phyloP scores from a whole-genome alignment of 73 alveolate genomes.

The Paramecium octaurelia region DNA sequence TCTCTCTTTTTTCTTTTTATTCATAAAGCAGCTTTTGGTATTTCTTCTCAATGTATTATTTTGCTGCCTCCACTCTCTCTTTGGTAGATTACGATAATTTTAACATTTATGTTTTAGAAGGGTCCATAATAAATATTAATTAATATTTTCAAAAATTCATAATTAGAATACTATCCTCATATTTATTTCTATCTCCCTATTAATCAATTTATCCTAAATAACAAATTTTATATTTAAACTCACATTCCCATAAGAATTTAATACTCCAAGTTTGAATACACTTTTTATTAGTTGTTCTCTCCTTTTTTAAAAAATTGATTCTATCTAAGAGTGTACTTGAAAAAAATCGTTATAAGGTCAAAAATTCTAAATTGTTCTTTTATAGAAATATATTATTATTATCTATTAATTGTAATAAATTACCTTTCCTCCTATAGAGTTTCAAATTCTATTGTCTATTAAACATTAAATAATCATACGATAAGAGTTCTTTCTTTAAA shows the following conservation, averaged over 20 bases:
- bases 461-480: too few species aligned
- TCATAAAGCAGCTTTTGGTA: slow-evolving; percentile 16
- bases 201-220: background rate
- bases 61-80: slow-evolving; percentile 46
- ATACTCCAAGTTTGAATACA: too few species aligned
- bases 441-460: too few species aligned
- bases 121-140: background rate
- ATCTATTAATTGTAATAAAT: too few species aligned
- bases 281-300: background rate
- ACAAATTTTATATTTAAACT: too few species aligned
- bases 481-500: too few species aligned
- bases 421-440: too few species aligned
- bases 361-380: too few species aligned
- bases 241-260: too few species aligned
- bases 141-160: background rate
- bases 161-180: background rate
- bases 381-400: too few species aligned
- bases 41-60: slow-evolving; percentile 55
- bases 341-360: too few species aligned
- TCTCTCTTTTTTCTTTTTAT: slow-evolving; percentile 46
- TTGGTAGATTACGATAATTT: slow-evolving; percentile 8
- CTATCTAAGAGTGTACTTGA: background rate
- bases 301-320: background rate
- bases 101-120: background rate
- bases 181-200: background rate